Base-by-base conservation (phyloP, 208 protist genomes). In the Herpetomonas tarakana region DNA sequence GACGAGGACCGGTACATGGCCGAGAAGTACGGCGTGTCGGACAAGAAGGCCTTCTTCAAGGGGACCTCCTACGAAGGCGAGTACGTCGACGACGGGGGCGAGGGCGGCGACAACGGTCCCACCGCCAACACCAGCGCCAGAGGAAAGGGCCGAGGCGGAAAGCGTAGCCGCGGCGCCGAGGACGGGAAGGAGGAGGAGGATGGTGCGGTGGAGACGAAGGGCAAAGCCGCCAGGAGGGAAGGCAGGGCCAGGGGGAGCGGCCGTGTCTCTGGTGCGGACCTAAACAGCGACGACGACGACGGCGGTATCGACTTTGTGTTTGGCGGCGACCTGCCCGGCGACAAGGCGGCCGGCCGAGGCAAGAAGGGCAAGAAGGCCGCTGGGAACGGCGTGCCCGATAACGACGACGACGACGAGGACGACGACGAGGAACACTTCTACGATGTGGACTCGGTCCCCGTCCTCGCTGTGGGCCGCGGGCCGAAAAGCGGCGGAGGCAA, bases 11-110 rank as follows among this genome's bases (percentile, higher is more conserved):
- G 76, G 22, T 82, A 79, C 54, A 72, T 83, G 57, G 75, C 78
- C 65, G 69, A 68, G 63, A 72, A 70, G 39, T 88, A 88, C 75
- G 85, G 88, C 7, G 79, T 92, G 35, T 81, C 50, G 58, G 81
- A 92, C 66, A 91, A 91, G 76, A 68, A 62, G 26, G 65, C 53
- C 28, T 92, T 83, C 78, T 94, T 94, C 67, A 90, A 85, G 66
- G 84, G 84, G 14, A 94, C 88, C 9, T 87, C 85, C 27, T 55
- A 92, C 25, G 83, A 71, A 58, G 75, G 76, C 2, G 71, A 79
- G 59, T 71, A 71, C 55, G 69, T 54, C 24, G 60, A 51, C 2
- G 60, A 66, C n/a, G 46, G 53, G 18, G 46, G 49, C 60, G 11
- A n/a, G 4, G 69, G 62, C 16, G 67, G 44, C 6, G 63, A 68